phyloP scores from a whole-genome alignment of 1,284 basidiomycete genomes.

The Apiotrichum akiyoshidainum region DNA sequence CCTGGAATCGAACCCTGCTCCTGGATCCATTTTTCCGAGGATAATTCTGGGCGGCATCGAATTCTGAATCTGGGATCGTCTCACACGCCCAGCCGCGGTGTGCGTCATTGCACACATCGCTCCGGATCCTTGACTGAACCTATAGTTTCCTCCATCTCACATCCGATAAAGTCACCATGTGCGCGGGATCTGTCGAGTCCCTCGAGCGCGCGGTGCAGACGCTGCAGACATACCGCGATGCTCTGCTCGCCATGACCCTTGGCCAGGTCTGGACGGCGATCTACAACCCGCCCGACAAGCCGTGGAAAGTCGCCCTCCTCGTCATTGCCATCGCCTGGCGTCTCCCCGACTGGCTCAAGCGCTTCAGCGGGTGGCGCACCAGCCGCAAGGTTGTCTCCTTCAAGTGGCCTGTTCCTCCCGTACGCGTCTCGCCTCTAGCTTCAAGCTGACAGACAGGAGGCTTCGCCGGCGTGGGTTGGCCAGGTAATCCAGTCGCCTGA shows the following conservation, averaged over 20 bases:
- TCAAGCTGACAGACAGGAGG: slow-evolving; percentile 21
- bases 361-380: background rate
- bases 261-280: slow-evolving; percentile 33
- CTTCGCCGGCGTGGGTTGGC: slow-evolving; percentile 29
- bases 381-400: slow-evolving; percentile 62
- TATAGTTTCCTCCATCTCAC: no score
- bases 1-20: no score
- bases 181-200: background rate
- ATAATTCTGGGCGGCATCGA: no score
- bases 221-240: background rate
- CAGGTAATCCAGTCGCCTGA: slow-evolving; percentile 27
- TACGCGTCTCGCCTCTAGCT: slow-evolving; percentile 43
- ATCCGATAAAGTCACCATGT: background rate
- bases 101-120: no score
- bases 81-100: no score
- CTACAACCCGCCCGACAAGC: slow-evolving; percentile 35
- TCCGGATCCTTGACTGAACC: no score
- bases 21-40: no score
- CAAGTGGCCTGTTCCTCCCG: slow-evolving; percentile 59
- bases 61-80: no score
- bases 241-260: slow-evolving; percentile 26
- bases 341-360: slow-evolving; percentile 13
- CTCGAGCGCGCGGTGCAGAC: background rate
- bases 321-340: slow-evolving; percentile 14
- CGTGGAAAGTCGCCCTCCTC: slow-evolving; percentile 25